Base-by-base conservation (phyloP, 1,284 basidiomycete genomes). In the Ustilago shanxiensis region DNA sequence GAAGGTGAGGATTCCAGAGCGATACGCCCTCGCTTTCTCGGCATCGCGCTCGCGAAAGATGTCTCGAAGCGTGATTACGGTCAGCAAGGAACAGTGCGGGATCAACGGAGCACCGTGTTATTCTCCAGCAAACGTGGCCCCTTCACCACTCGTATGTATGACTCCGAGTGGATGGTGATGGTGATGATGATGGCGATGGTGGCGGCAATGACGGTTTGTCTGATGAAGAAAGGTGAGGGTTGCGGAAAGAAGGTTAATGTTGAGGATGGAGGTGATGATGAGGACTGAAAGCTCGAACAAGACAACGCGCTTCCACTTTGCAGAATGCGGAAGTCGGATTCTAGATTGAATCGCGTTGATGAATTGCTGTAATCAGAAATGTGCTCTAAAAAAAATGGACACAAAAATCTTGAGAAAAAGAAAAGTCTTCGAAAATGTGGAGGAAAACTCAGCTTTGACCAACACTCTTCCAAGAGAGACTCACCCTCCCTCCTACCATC, bases 261-360 rank as follows among this genome's bases (percentile, higher is more conserved):
- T 10, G 39, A 29, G 6, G 41, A 39, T 5, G 41, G n/a, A 54
- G 20, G 29, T 24, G 29, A n/a, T 26, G 56, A 49, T 47, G 56
- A 52, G 18, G 41, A 41, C 39, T 13, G 56, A 45, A 59, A 39
- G 45, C 2, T 14, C 13, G 9, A 49, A 49, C 24, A 49, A 35
- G 41, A 16, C 28, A 61, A 54, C 60, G 66, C 66, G 60, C 14
- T 58, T 22, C 26, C 24, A 35, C 41, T 44, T 20, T 52, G 28
- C 57, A 50, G n/a, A 53, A 59, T 68, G 60, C 66, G 60, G 66
- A 63, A 68, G 6, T 58, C 66, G 66, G 66, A 49, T 13, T 49
- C 24, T 28, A 13, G 26, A 10, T 20, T 22, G 31, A 16, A 5
- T n/a, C 28, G n/a, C 33, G n/a, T 28, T 39, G 16, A 29, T 28